Base-by-base conservation (phyloP, 1,139 yeast species). In the Kodamaea fungicola region DNA sequence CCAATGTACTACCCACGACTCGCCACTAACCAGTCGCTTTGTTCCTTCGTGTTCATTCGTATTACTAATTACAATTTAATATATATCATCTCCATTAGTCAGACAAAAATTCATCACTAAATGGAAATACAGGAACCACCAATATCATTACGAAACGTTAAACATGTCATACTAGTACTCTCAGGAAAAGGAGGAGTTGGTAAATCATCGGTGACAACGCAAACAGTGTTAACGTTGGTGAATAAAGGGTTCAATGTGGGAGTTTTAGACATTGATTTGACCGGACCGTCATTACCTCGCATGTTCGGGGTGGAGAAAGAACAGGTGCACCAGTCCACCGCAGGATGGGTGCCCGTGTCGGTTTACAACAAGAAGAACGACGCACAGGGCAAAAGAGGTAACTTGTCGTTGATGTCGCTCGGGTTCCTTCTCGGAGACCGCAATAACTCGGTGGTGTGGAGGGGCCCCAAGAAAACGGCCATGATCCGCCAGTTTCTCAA, bases 391-490 rank as follows among this genome's bases (percentile, higher is more conserved):
- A 32, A 38, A 24, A 38, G 61, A 22, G 76, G 76, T 2, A 60
- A 57, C 32, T 54, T 83, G 8, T 61, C 79, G 31, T 72, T 90
- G 33, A 89, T 92, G 85, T 87, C 96, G 4, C 64, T 94, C n/a
- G 99, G 98, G 3, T 92, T 94, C 53, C 59, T 94, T 32, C 61
- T 92, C 7, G 83, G 84, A 12, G 81, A 86, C 54, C 64, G 97
- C 41, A 95, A 95, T 21, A 86, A 84, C 51, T 81, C 95, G 13
- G 95, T 94, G 24, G 97, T 92, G 7, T 94, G 99, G 99, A 72
- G 97, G 53, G 99, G 99, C 0, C 98, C 99, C 2, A 89, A 90
- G 60, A 94, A 94, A 57, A 90, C 97, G 0, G 96, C 97, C 16
- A 92, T 94, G 97, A 86, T 94, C 31, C 76, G 92, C 40, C 99